Evolutionary conservation across 2,329 filamentous ascomycete species (phyloP).

Genomic region (Neocatenulostroma microsporum): DNA sequence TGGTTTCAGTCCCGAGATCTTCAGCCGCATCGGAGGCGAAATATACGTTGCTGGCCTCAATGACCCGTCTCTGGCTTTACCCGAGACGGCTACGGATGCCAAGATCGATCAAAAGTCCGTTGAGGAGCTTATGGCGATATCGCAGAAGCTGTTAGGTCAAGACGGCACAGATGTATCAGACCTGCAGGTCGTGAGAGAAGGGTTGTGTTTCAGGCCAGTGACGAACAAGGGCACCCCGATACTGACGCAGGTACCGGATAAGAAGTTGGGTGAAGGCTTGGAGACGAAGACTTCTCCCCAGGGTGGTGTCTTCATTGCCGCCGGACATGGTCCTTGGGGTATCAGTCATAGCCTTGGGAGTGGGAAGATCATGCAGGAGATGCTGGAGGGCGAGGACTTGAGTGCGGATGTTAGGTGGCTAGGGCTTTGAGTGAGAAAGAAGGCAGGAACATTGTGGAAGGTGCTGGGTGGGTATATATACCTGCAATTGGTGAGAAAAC

Average conservation of each 20-base stretch:
- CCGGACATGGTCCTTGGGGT: conserved; percentile 72
- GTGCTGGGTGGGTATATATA: too few relatives aligned
- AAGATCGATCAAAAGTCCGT: conserved; percentile 43
- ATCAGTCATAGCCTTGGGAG: conserved; percentile 52
- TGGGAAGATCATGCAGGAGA: conserved; percentile 61
- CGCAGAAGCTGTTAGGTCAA: conserved; percentile 42
- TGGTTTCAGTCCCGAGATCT: conserved; percentile 63
- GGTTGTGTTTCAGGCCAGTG: conserved; percentile 66
- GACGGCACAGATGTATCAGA: conserved; percentile 34
- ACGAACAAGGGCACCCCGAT: conserved; percentile 58
- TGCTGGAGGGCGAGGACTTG: conserved; percentile 43
- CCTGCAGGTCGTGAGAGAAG: conserved; percentile 55
- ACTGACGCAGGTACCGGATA: conserved; percentile 50
- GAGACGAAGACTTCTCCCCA: conserved; percentile 35
- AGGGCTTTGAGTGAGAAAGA: conserved; percentile 22
- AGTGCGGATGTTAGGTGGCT: conserved; percentile 55
- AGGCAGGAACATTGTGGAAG: too few relatives aligned
- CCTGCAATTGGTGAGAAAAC: too few relatives aligned
- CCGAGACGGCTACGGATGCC: conserved; percentile 46
- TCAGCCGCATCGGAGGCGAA: conserved; percentile 57
- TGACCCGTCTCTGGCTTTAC: conserved; percentile 51
- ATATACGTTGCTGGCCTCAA: conserved; percentile 71
- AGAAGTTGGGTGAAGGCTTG: conserved; percentile 45
- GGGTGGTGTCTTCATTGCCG: conserved; percentile 62
- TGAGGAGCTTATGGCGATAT: conserved; percentile 43